Base-by-base conservation (phyloP, 2,329 filamentous ascomycete species). In the Alternaria sp. region DNA sequence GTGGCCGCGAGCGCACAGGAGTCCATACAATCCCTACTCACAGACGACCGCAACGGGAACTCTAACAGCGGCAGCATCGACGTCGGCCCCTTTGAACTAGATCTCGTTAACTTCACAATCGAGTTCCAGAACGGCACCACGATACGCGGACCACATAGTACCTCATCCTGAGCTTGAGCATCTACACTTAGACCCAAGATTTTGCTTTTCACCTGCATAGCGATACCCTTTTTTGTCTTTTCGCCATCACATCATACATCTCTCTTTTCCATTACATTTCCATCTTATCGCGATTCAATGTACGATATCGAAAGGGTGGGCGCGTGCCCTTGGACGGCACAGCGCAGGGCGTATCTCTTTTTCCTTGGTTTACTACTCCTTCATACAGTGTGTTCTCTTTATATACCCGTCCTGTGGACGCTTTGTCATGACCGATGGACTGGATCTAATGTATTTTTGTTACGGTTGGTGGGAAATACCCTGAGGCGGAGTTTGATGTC, bases 1-100 rank as follows among this genome's bases (percentile, higher is more conserved):
- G 70, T 68, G 4, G 83, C 83, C 0, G 80, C 80, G 6, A 78
- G 67, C 11, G 83, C 83, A 32, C 83, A 85, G 61, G 77, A 80
- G 45, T 76, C 75, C 7, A 71, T 85, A 26, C 80, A 83, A 59
- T 67, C 73, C 51, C 77, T 80, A n/a, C 67, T 79, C 6, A 74
- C 69, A 7, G 67, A 68, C 47, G 73, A 77, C 46, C 73, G 77
- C 21, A 71, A 72, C 26, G 76, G 74, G 40, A 66, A 73, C 57
- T 50, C 72, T 11, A 66, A 59, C 17, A 63, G 64, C 19, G 74
- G 57, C 45, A 71, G 67, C 7, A 69, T 80, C 46, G 68, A 78
- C 36, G 54, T 77, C 7, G 73, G 73, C 1, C 66, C 71, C 8
- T 78, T 79, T 57, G 68, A 65, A 28, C 69, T 80, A 47, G 73